These are phyloP conservation scores for Trypanosoma rangeli DNA, from an alignment of 208 protist genomes.

Conservation along the genomic window DNA sequence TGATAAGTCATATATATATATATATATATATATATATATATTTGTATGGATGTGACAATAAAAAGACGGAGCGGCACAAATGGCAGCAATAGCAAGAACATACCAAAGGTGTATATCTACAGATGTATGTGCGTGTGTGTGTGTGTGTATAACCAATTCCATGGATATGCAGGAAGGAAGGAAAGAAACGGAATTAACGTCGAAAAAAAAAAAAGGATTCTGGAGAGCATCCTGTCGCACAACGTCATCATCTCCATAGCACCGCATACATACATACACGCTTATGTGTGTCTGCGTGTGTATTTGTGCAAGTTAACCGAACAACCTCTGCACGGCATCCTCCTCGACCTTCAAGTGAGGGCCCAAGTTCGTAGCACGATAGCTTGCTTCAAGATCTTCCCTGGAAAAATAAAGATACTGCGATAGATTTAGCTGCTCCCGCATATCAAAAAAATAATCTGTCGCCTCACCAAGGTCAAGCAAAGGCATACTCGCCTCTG, in stretches of 20 bases:
- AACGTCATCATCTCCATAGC: too few relatives aligned
- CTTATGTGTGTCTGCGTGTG: background rate
- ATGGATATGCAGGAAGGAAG: constrained; percentile 13
- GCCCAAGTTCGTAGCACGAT: constrained; percentile 7
- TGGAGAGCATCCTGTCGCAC: too few relatives aligned
- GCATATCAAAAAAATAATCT: constrained; percentile 24
- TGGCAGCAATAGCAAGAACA: background rate
- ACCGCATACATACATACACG: background rate
- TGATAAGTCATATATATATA: background rate
- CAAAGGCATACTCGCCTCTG: background rate
- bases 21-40: constrained; percentile 15
- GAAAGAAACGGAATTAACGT: constrained; percentile 11
- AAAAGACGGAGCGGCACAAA: too few relatives aligned
- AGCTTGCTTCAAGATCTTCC: background rate
- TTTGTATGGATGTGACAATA: too few relatives aligned
- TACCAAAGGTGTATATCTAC: too few relatives aligned
- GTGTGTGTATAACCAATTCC: background rate
- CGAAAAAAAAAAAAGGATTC: constrained; percentile 7
- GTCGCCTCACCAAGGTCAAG: constrained; percentile 1
- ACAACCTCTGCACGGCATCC: constrained; percentile 5
- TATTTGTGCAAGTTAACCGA: background rate
- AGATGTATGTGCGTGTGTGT: too few relatives aligned
- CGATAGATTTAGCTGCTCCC: constrained; percentile 11
- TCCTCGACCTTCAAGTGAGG: background rate
- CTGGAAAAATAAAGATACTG: constrained; percentile 24